A percentile compares a stretch with the other conserved stretches of the same genome.
phyloP scores from a whole-genome alignment of 169 alveolate species.

The Eimeria acervulina region DNA sequence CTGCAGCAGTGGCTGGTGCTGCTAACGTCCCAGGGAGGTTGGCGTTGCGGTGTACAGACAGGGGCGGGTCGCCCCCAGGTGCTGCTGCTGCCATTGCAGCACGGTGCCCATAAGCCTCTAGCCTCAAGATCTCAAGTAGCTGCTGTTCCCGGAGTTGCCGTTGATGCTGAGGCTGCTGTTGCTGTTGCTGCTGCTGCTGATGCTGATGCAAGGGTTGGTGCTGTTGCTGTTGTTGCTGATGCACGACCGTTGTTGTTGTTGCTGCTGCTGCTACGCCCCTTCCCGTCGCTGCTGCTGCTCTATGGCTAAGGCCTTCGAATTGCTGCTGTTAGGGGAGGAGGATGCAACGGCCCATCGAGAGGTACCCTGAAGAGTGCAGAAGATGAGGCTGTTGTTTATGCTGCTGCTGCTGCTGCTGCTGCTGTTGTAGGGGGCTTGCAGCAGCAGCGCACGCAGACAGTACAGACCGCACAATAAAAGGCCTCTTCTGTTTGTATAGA shows the following conservation, averaged over 20 bases:
- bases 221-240: not conserved
- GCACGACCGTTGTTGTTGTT: not conserved
- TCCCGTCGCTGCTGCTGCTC: not conserved
- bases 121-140: not conserved
- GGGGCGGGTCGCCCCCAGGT: not conserved
- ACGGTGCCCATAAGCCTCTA: not conserved
- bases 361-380: not conserved
- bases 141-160: not conserved
- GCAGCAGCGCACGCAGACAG: not conserved
- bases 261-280: not conserved
- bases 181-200: not conserved
- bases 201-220: not conserved
- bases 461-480: not conserved
- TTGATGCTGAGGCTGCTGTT: not conserved
- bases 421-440: constrained; percentile 2
- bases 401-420: constrained; percentile 35
- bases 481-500: not conserved
- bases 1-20: not conserved
- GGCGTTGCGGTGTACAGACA: not conserved
- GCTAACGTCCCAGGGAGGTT: not conserved
- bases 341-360: not conserved
- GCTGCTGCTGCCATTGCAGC: constrained; percentile 28
- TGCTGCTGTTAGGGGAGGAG: not conserved
- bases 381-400: not conserved
- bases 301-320: not conserved